Percentiles rank a stretch among this genome's conserved stretches.
Conservation (phyloP, 805 yeast genomes). For the Saccharomycopsis sp. region DNA sequence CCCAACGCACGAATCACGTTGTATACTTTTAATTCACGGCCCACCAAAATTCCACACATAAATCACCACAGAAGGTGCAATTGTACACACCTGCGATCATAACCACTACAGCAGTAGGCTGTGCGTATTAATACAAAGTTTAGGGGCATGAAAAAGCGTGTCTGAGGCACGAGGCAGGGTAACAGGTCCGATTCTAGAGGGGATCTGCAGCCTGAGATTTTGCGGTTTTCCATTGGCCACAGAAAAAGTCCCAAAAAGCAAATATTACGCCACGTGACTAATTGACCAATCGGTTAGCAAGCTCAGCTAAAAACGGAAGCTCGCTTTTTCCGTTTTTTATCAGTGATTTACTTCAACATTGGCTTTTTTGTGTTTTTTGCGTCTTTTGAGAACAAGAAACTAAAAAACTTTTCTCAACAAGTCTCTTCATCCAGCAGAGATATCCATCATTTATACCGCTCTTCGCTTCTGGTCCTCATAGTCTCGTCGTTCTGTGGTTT, state of each 20-base stretch:
- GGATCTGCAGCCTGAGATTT: not conserved
- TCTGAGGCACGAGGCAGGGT: not conserved
- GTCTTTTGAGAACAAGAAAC: not conserved
- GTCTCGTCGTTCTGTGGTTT: too few relatives aligned
- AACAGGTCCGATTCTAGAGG: not conserved
- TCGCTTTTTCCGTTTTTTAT: not conserved
- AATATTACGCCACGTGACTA: not conserved
- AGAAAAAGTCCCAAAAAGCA: not conserved
- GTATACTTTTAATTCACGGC: not conserved
- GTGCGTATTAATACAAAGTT: not conserved
- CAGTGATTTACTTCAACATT: not conserved
- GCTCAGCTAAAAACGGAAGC: not conserved
- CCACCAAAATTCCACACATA: not conserved
- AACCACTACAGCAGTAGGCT: too few relatives aligned
- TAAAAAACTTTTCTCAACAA: not conserved
- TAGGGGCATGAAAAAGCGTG: not conserved
- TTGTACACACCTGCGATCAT: not conserved
- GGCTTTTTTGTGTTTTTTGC: not conserved
- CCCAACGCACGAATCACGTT: too few relatives aligned
- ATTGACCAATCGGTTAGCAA: too few relatives aligned
- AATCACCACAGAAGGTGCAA: not conserved
- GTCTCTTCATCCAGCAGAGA: not conserved
- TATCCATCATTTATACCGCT: not conserved
- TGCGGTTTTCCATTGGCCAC: not conserved
- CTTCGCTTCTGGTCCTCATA: not conserved